Evolutionary conservation across 805 yeast genomes (phyloP), one percentile per base, ranked within the genome.

Genomic region (Barnettozyma vustinii): DNA sequence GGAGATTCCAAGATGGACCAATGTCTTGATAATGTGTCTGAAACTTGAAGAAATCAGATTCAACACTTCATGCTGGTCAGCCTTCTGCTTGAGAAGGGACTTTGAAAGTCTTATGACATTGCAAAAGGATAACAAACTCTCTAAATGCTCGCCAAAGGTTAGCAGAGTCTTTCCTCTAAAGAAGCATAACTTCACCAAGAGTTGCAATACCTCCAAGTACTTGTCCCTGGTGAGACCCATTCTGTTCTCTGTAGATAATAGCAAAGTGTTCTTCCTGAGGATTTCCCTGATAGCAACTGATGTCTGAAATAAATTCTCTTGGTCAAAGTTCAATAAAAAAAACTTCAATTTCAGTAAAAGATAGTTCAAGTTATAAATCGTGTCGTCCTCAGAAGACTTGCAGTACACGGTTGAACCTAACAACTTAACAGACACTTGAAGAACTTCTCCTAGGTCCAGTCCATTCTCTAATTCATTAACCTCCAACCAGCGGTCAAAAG

Each of bases 1-100:
- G 0, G 81, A 66, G 3, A 81, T 58, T 0, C 91, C 90, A 36
- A 79, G 58, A 35, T 71, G 74, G 15, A 71, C 63, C 46, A 73
- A 69, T 0, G 69, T 56, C 4, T 68, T 61, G 20, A 80, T 64
- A 23, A 79, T 62, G 3, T 49, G 47, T 7, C 65, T 61, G 53
- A 78, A 79, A 3, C 76, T 55, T 5, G 61, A 56, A 12, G 71
- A 57, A 32, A 80, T 58, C 13, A 60, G 53, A 1, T 49, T 50
- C 0, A 74, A 61, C 2, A 77, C 61, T 23, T 61, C 62, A 2
- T 61, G 52, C 48, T 65, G 56, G 12, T 51, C 53, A 26, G 54
- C 57, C 52, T 48, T 62, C 30, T 73, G 76, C 49, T 75, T 76
- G 37, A 82, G 49, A 9, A 83, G 62, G 0, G 87, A 79, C 48